A percentile compares a stretch with the other conserved stretches of the same genome.
phyloP scores from a whole-genome alignment of 2,329 filamentous ascomycete species.

The Sclerotinia subarctica region DNA sequence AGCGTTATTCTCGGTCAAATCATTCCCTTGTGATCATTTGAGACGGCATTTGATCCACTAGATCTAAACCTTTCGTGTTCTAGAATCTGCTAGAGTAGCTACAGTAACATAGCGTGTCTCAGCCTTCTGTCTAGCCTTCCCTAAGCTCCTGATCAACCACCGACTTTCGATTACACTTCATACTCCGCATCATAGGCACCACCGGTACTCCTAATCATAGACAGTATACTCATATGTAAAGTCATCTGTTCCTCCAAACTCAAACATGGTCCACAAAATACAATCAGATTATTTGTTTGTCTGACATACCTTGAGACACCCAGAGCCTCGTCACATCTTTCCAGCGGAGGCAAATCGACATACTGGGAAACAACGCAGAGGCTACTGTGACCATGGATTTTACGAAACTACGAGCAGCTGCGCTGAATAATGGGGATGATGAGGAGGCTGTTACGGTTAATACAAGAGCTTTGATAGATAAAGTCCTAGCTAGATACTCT shows the following conservation, averaged over 20 bases:
- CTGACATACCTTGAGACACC: neutral
- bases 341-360: neutral
- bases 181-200: neutral
- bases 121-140: constrained; percentile 27
- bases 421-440: constrained; percentile 79
- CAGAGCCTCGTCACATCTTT: neutral
- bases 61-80: neutral
- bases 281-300: neutral
- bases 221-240: neutral
- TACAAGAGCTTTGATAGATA: constrained; percentile 93
- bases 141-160: constrained; percentile 9
- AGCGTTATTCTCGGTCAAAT: no score
- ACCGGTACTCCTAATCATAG: neutral
- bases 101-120: neutral
- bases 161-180: neutral
- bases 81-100: neutral
- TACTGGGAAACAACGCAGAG: neutral
- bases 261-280: neutral
- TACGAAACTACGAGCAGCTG: constrained; percentile 76
- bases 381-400: constrained; percentile 59
- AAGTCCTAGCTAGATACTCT: constrained; percentile 92
- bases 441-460: constrained; percentile 98
- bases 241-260: neutral
- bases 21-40: neutral
- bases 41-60: neutral